phyloP scores from a whole-genome alignment of 2,329 filamentous ascomycete species.

The Rachicladosporium sp. region DNA sequence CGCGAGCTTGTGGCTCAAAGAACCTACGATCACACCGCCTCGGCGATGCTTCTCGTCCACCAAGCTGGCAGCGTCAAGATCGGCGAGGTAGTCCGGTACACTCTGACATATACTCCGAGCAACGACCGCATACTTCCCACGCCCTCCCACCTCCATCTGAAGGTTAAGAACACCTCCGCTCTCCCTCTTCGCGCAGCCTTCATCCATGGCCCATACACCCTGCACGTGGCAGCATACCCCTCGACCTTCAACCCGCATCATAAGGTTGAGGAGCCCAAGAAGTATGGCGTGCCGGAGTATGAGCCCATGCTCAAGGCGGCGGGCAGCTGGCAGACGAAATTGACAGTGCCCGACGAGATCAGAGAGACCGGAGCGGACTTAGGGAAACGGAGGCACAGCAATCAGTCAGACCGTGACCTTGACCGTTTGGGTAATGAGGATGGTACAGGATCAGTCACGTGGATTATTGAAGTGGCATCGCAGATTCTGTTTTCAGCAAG shows the following conservation, averaged over 20 bases:
- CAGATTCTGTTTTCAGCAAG: conserved; percentile 90
- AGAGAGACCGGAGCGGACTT: conserved; percentile 46
- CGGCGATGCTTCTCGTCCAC: conserved; percentile 72
- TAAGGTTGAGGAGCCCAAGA: conserved; percentile 57
- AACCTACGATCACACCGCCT: no score
- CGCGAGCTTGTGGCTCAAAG: no score
- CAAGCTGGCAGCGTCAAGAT: conserved; percentile 87
- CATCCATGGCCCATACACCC: conserved; percentile 86
- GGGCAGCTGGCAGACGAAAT: conserved; percentile 67
- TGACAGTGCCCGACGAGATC: conserved; percentile 69
- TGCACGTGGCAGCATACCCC: conserved; percentile 78
- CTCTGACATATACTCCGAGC: conserved; percentile 80
- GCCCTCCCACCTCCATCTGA: conserved; percentile 67
- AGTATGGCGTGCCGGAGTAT: conserved; percentile 59
- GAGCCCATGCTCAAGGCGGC: conserved; percentile 95
- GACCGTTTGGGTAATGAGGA: conserved; percentile 25
- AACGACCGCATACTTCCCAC: conserved; percentile 82
- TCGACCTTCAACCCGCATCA: conserved; percentile 70
- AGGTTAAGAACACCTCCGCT: conserved; percentile 82
- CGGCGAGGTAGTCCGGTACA: conserved; percentile 83
- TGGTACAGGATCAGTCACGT: conserved; percentile 52
- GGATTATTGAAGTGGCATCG: conserved; percentile 83
- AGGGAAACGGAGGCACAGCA: conserved; percentile 22
- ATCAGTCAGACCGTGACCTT: conserved; percentile 21
- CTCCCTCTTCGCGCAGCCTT: conserved; percentile 89